Base-by-base conservation (phyloP, 2,329 filamentous ascomycete genomes). In the Tolypocladium pustulatum region DNA sequence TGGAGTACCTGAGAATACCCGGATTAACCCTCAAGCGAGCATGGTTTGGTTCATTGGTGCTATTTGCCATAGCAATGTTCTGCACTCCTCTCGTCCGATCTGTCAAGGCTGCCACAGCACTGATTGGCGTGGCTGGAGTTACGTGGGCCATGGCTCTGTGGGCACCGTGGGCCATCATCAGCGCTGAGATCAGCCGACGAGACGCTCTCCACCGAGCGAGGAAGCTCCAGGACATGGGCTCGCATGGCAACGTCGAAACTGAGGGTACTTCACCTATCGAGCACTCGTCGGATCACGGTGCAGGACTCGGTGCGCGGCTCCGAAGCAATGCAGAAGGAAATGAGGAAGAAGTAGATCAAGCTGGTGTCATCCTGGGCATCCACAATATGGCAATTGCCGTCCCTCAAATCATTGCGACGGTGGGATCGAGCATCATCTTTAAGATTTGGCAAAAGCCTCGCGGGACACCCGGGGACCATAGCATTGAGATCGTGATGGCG, bases 101-200 rank as follows among this genome's bases (percentile, higher is more conserved):
- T 2, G 86, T 91, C 9, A 77, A 82, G 59, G 83, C 81, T 12
- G 93, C 90, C 1, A 96, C 89, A 0, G 79, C 84, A 1, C 81
- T 96, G 38, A 87, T 96, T 58, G 90, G 86, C 1, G 76, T 94
- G 30, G 86, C 96, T 54, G 93, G 93, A 38, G 85, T 97, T 60
- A 91, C 90, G 1, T 97, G 93, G 93, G 91, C 92, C 27, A 77
- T 97, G 67, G 91, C 91, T 2, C 83, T 95, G 32, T 97, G 93
- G 93, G 93, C 92, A 0, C 93, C 93, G 0, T 97, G 93, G 76
- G 92, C 93, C 43, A 89, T 97, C 65, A 97, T 97, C 69, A 91
- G 90, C 53, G 90, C 90, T 6, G 93, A 97, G 72, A 92, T 97
- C 62, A 89, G 88, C 61, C 89, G 87, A 61, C 86, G 91, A 7